Base-by-base conservation (phyloP, 345 rosid genomes). In the Eucalyptus marginata region DNA sequence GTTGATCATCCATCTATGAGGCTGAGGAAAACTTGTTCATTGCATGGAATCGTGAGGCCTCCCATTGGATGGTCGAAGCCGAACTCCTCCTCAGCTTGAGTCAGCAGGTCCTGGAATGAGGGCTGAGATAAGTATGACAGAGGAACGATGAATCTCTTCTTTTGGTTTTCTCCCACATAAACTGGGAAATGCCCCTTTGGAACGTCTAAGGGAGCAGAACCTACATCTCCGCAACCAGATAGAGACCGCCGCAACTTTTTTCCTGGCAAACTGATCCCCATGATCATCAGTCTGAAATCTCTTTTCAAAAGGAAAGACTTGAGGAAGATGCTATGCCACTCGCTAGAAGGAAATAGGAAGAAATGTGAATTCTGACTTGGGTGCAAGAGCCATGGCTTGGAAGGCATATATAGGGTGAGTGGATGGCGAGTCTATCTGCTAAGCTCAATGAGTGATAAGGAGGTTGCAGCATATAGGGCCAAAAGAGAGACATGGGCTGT, bases 31-130 rank as follows among this genome's bases (percentile, higher is more conserved):
- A 84, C 50, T 22, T 91, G 91, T 88, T 92, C 91, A 4, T 79
- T 88, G 87, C 93, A 93, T 3, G 94, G 92, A 86, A 92, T 90
- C 1, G 90, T 92, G 87, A 92, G 92, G 46, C 93, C 91, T 5
- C 93, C 94, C 91, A 92, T 92, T 33, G 94, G 94, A 90, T 91
- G 93, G 62, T 88, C 71, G 83, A 87, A 91, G 29, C 95, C 91
- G 36, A 91, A 92, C 66, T 92, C 95, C 86, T 91, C 91, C 88
- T 92, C 93, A 15, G 91, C 89, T 49, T 58, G 88, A 43, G 84
- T 56, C 40, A 93, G 86, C 90, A 93, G 88, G 33, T 87, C 90
- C 52, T 88, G 94, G 46, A 93, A 93, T 13, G 33, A 80, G 89
- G 92, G 90, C 20, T 86, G 89, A 83, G 85, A 90, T 89, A 93